Conservation (phyloP, 352 stramenopile genomes). For the Phytophthora tentaculata region DNA sequence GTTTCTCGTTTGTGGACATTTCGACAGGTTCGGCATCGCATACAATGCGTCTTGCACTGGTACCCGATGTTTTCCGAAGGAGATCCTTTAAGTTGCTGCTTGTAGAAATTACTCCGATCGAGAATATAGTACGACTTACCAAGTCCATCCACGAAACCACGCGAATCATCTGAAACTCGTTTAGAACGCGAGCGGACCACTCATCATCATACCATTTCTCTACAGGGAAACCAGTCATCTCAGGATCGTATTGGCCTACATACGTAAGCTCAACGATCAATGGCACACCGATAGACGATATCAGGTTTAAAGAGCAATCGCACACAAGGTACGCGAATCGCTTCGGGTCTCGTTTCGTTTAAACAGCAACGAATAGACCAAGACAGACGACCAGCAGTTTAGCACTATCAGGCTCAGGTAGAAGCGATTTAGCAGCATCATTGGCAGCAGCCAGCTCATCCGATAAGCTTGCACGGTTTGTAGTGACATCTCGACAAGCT, state of each 20-base stretch:
- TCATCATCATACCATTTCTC: conserved; percentile 32
- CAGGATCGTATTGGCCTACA: conserved; percentile 17
- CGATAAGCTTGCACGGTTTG: conserved; percentile 35
- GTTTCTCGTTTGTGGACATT: not conserved
- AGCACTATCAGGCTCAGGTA: conserved; percentile 35
- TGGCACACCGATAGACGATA: conserved; percentile 28
- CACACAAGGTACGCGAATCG: conserved; percentile 24
- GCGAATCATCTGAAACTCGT: conserved; percentile 40
- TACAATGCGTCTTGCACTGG: conserved; percentile 12
- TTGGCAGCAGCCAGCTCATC: conserved; percentile 34
- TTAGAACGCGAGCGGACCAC: conserved; percentile 29
- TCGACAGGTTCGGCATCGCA: conserved; percentile 5
- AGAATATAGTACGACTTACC: conserved; percentile 28
- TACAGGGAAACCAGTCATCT: conserved; percentile 22
- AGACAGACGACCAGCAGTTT: conserved; percentile 34
- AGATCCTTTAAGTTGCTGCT: conserved; percentile 32
- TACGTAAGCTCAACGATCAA: conserved; percentile 30
- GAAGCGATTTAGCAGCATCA: conserved; percentile 38
- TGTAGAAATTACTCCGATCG: conserved; percentile 26
- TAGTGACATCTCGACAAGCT: conserved; percentile 30
- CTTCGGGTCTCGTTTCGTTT: conserved; percentile 17
- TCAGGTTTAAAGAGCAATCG: conserved; percentile 30
- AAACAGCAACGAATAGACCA: conserved; percentile 30
- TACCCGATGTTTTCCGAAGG: conserved; percentile 4
- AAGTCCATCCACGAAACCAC: conserved; percentile 37